A percentile compares a stretch with the other conserved stretches of the same genome.
Evolutionary conservation across 2,329 filamentous ascomycete species (phyloP).

Genomic region (Stagonosporopsis vannaccii): DNA sequence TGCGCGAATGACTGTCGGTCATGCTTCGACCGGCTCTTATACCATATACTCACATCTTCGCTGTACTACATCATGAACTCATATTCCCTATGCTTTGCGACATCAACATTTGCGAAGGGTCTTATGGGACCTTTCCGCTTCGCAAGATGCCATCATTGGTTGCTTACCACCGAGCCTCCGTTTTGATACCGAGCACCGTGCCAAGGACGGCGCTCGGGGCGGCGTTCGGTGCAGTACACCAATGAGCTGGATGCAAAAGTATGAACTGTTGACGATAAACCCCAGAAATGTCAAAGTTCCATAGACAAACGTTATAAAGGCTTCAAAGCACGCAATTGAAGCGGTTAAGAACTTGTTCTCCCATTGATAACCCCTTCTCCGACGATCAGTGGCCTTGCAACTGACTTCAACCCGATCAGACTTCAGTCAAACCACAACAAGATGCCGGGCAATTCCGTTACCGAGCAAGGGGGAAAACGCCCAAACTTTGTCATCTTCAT

Average conservation of each 20-base stretch:
- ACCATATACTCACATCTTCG: not conserved
- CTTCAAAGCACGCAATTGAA: not conserved
- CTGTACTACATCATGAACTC: not conserved
- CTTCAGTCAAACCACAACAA: not conserved
- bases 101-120: not conserved
- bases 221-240: not conserved
- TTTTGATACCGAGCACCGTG: not conserved
- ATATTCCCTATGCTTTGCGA: not conserved
- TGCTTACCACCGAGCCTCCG: not conserved
- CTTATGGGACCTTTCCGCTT: not conserved
- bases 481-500: not conserved
- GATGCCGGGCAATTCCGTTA: not conserved
- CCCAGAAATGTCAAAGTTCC: not conserved
- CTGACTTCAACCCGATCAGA: too few species aligned
- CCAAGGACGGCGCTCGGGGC: not conserved
- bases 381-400: too few species aligned
- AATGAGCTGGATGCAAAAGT: not conserved
- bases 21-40: not conserved
- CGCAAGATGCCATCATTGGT: not conserved
- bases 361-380: too few species aligned
- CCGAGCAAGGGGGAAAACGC: not conserved
- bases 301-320: not conserved
- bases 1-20: not conserved
- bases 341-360: too few species aligned
- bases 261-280: not conserved